Conservation (phyloP, 2,329 filamentous ascomycete species). For the Hypoxylon sp. region DNA sequence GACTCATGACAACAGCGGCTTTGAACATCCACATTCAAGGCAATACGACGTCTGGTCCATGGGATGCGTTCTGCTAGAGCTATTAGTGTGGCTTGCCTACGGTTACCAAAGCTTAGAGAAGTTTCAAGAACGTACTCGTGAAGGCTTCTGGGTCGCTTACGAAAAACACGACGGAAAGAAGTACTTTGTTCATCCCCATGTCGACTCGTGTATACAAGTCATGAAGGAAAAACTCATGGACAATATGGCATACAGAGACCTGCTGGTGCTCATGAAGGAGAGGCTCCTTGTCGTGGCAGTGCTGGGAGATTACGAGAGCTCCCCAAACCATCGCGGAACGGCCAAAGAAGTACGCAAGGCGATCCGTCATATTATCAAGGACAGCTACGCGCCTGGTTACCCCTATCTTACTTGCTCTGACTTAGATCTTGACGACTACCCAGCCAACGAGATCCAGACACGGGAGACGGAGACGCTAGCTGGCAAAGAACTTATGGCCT, state of each 20-base stretch:
- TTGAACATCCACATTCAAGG: slow-evolving; percentile 14
- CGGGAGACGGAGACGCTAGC: neutral
- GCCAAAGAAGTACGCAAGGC: neutral
- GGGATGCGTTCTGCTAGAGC: slow-evolving; percentile 43
- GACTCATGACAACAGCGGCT: neutral
- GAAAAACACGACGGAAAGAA: neutral
- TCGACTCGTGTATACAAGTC: neutral
- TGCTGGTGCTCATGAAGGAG: neutral
- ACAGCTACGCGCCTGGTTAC: neutral
- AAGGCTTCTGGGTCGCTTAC: neutral
- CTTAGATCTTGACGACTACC: neutral
- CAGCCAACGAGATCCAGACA: neutral
- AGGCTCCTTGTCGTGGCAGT: neutral
- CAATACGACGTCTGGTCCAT: slow-evolving; percentile 43
- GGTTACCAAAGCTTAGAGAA: slow-evolving; percentile 12
- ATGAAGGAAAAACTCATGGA: neutral
- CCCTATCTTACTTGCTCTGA: too few relatives aligned
- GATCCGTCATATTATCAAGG: neutral
- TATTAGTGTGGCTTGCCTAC: slow-evolving; percentile 38
- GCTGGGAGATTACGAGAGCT: neutral
- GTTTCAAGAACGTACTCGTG: neutral
- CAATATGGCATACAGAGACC: neutral
- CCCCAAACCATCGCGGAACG: neutral
- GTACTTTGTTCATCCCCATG: neutral
- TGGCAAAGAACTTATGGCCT: neutral